Evolutionary conservation across 1,139 yeast genomes (phyloP), one percentile per base, ranked within the genome.

Genomic region (Kluyveromyces marxianus): DNA sequence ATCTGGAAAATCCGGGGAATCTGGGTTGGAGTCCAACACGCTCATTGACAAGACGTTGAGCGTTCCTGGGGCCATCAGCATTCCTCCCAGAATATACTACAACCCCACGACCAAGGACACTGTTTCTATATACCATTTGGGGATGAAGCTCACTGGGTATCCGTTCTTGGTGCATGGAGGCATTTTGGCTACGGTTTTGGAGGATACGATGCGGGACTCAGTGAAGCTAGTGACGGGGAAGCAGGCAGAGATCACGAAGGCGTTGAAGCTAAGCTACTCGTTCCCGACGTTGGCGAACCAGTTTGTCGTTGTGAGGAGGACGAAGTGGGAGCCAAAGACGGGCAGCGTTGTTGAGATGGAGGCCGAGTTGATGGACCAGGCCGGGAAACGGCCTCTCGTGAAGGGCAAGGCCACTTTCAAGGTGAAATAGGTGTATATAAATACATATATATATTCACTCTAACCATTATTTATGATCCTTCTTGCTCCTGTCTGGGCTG

Each of bases 141-240:
- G 97, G 0, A 79, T 83, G 59, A 75, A 76, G 51, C 67, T 89
- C 34, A 81, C 94, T 41, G 97, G 97, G 2, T 89, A 83, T 60
- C 97, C 97, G 1, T 81, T 86, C 55, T 69, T 90, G 35, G 76
- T 88, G 1, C 97, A 90, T 60, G 97, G 97, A 3, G 97, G 97
- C 0, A 78, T 90, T 37, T 65, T 90, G 35, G 95, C 95, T 6
- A 83, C 95, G 0, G 68, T 90, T 10, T 69, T 88, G 48, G 94
- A 86, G 59, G 96, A 89, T 52, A 72, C 85, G 3, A 74, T 80
- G 67, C 81, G 59, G 31, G 66, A 62, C 37, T 50, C 56, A 29
- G 57, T 58, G 34, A 55, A 55, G 42, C 48, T 62, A 7, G 51
- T 59, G 32, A 55, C 53, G 29, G 54, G 74, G 62, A 50, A 57